These are phyloP conservation scores for Pezicula neosporulosa DNA, from an alignment of 2,329 filamentous ascomycete species.

Conservation along the genomic window DNA sequence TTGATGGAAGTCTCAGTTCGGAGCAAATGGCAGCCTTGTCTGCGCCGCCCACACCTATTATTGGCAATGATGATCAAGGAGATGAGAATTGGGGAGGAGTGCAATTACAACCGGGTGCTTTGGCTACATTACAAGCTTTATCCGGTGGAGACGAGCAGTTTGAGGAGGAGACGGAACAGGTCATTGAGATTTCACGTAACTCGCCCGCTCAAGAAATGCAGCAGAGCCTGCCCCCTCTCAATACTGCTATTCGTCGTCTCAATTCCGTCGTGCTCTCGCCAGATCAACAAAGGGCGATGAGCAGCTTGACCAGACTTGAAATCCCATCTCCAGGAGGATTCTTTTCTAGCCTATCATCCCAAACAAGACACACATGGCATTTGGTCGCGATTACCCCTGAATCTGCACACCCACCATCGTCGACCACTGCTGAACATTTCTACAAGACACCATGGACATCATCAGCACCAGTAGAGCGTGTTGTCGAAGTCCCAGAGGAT, in stretches of 20 bases:
- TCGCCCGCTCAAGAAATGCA: constrained; percentile 46
- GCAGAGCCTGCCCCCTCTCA: constrained; percentile 47
- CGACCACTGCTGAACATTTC: constrained; percentile 87
- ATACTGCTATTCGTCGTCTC: constrained; percentile 35
- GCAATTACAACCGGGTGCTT: constrained; percentile 72
- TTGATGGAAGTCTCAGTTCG: constrained; percentile 80
- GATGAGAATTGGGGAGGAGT: constrained; percentile 68
- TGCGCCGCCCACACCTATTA: constrained; percentile 78
- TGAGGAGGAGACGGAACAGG: constrained; percentile 52
- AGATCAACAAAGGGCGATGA: constrained; percentile 55
- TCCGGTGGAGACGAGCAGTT: constrained; percentile 58
- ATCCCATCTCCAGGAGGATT: constrained; percentile 91
- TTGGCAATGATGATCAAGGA: constrained; percentile 52
- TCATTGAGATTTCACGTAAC: constrained; percentile 46
- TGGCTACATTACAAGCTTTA: constrained; percentile 76
- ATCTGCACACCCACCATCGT: constrained; percentile 65
- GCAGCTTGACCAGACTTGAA: constrained; percentile 75
- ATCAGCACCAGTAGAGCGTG: constrained; percentile 56
- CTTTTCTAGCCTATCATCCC: constrained; percentile 78
- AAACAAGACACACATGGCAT: constrained; percentile 80
- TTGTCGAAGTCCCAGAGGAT: constrained; percentile 54
- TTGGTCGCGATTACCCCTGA: constrained; percentile 51
- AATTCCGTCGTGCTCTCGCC: constrained; percentile 40
- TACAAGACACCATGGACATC: constrained; percentile 77
- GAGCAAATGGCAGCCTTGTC: constrained; percentile 83